Percentiles rank a stretch among this genome's conserved stretches.
phyloP scores from a whole-genome alignment of 2,329 filamentous ascomycete genomes.

The Colletotrichum sp. region DNA sequence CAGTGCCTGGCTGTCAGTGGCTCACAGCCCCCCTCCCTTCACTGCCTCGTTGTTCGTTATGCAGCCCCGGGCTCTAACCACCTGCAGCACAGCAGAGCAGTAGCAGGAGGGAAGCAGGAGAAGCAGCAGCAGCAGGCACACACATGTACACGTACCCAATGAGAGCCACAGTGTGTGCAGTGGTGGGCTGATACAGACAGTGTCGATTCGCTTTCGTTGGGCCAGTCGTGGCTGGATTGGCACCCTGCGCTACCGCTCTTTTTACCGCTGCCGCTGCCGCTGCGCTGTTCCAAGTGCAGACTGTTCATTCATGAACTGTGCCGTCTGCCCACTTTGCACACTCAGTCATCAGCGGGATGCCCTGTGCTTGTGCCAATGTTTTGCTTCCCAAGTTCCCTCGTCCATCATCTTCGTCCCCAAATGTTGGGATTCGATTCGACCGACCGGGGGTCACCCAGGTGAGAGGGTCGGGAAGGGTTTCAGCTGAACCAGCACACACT shows the following conservation, averaged over 20 bases:
- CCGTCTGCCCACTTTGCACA: not conserved
- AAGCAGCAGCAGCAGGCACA: not conserved
- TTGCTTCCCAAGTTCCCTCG: not conserved
- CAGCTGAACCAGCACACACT: conserved; percentile 16
- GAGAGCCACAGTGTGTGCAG: not conserved
- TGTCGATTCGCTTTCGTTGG: not conserved
- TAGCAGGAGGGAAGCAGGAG: not conserved
- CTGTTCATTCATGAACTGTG: not conserved
- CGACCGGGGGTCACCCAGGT: not conserved
- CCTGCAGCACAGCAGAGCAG: conserved; percentile 1
- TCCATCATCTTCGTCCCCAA: not conserved
- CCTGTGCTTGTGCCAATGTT: not conserved
- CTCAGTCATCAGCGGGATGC: not conserved
- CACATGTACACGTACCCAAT: conserved; percentile 3
- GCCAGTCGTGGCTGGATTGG: not conserved
- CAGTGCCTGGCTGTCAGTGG: conserved; percentile 8
- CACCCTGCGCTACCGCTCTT: not conserved
- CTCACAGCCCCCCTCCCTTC: not conserved
- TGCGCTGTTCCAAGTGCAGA: not conserved
- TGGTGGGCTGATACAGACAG: not conserved
- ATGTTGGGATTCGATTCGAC: conserved; percentile 11
- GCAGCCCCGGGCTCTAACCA: conserved; percentile 18
- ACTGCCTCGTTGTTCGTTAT: conserved; percentile 19
- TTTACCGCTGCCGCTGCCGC: not conserved
- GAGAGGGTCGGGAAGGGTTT: conserved; percentile 14